Conservation (phyloP, 2,329 filamentous ascomycete genomes). For the Arthrobotrys musiformis region DNA sequence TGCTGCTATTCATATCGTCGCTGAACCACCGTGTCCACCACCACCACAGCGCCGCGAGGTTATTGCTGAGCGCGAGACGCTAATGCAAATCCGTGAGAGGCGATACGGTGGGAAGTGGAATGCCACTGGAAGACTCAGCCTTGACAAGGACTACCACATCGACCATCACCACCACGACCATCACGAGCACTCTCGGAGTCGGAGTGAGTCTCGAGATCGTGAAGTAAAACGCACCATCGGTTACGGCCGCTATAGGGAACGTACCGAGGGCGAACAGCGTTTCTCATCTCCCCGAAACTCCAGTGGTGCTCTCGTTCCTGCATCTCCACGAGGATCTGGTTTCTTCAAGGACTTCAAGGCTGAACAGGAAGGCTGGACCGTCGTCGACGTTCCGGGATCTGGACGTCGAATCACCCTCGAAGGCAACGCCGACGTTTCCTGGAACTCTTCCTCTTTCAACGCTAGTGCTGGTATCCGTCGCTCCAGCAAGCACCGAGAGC, state of each 20-base stretch:
- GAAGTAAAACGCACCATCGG: slow-evolving; percentile 54
- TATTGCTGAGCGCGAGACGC: slow-evolving; percentile 44
- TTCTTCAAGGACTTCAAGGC: slow-evolving; percentile 53
- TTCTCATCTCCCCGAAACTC: slow-evolving; percentile 37
- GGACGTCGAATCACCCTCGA: slow-evolving; percentile 50
- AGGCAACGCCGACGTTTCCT: slow-evolving; percentile 36
- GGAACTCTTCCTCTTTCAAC: slow-evolving; percentile 40
- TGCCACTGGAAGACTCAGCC: slow-evolving; percentile 46
- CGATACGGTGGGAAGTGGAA: slow-evolving; percentile 54
- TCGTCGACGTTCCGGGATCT: slow-evolving; percentile 48
- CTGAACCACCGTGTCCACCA: slow-evolving; percentile 43
- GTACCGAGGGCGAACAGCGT: slow-evolving; percentile 32
- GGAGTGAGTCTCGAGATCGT: slow-evolving; percentile 50
- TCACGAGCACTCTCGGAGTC: slow-evolving; percentile 36
- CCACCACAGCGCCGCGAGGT: slow-evolving; percentile 32
- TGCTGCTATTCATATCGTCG: slow-evolving; percentile 53
- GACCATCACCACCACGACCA: slow-evolving; percentile 22
- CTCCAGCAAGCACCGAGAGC: slow-evolving; percentile 40
- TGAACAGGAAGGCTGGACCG: slow-evolving; percentile 54
- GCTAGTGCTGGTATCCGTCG: slow-evolving; percentile 38
- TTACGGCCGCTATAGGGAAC: slow-evolving; percentile 51
- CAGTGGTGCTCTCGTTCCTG: slow-evolving; percentile 38
- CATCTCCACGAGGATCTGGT: slow-evolving; percentile 50
- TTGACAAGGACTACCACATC: slow-evolving; percentile 27
- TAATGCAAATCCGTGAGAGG: slow-evolving; percentile 46